phyloP scores from a whole-genome alignment of 1,284 basidiomycete genomes.

The Grifola frondosa region DNA sequence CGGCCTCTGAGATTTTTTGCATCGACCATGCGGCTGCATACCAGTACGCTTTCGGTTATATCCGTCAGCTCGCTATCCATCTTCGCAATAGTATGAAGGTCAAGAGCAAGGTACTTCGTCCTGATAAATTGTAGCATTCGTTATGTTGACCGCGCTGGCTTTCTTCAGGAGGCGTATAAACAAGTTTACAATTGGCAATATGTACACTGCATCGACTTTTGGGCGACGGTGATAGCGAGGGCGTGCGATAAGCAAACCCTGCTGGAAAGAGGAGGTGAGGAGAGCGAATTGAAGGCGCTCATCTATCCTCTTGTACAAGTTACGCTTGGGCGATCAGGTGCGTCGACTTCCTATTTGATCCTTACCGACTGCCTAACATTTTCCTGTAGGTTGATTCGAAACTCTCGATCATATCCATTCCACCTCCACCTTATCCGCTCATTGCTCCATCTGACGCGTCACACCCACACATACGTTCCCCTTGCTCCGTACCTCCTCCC shows the following conservation, averaged over 20 bases:
- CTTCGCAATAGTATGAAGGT: slow-evolving; percentile 90
- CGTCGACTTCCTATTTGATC: slow-evolving; percentile 24
- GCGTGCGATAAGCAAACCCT: slow-evolving; percentile 69
- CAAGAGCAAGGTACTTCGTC: slow-evolving; percentile 73
- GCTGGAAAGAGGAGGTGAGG: slow-evolving; percentile 50
- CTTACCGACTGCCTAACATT: slow-evolving; percentile 11
- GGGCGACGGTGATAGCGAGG: slow-evolving; percentile 86
- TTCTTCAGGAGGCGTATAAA: slow-evolving; percentile 80
- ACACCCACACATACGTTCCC: slow-evolving; percentile 88
- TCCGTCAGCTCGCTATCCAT: slow-evolving; percentile 94
- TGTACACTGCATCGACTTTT: slow-evolving; percentile 95
- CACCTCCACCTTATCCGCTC: slow-evolving; percentile 76
- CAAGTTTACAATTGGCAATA: slow-evolving; percentile 99
- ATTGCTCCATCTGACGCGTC: slow-evolving; percentile 70
- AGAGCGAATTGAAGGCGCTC: slow-evolving; percentile 82
- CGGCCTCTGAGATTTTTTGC: slow-evolving; percentile 89
- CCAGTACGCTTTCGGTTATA: slow-evolving; percentile 96
- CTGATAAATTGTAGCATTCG: not conserved
- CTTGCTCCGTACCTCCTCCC: slow-evolving; percentile 86
- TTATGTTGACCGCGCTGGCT: slow-evolving; percentile 5
- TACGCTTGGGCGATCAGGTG: slow-evolving; percentile 90
- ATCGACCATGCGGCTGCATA: slow-evolving; percentile 77
- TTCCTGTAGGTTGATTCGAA: slow-evolving; percentile 72
- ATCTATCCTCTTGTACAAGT: slow-evolving; percentile 97
- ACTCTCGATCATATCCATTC: slow-evolving; percentile 78